Percentiles rank a stretch among this genome's conserved stretches.
phyloP scores from a whole-genome alignment of 2,329 filamentous ascomycete species.

The Waltergamsia citrina region DNA sequence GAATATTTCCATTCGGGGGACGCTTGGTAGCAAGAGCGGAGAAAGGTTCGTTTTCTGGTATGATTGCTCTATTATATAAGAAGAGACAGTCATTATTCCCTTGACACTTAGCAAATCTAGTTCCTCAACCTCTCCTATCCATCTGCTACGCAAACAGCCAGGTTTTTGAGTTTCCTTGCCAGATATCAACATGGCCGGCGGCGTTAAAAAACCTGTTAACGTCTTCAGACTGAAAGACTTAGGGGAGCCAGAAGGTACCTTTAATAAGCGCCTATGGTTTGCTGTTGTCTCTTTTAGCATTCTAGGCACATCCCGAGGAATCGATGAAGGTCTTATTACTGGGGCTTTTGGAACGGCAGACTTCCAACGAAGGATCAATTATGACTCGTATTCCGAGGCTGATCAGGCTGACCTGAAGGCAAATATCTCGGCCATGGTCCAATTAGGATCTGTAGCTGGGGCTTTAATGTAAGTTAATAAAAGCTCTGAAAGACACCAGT shows the following conservation, averaged over 20 bases:
- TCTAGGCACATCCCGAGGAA: slow-evolving; percentile 65
- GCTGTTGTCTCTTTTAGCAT: slow-evolving; percentile 65
- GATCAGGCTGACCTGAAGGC: slow-evolving; percentile 59
- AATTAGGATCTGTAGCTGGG: slow-evolving; percentile 66
- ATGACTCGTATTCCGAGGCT: slow-evolving; percentile 38
- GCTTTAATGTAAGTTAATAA: slow-evolving; percentile 40
- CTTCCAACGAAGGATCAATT: slow-evolving; percentile 51
- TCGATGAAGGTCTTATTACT: slow-evolving; percentile 74
- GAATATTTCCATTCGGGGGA: too few species aligned
- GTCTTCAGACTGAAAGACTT: slow-evolving; percentile 56
- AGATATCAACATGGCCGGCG: slow-evolving; percentile 37
- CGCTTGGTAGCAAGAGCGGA: too few species aligned
- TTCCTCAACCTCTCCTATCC: too few species aligned
- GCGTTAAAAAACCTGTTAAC: slow-evolving; percentile 46
- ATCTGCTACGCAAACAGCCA: too few species aligned
- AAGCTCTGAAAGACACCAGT: too few species aligned
- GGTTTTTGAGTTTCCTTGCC: too few species aligned
- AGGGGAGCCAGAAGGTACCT: slow-evolving; percentile 57
- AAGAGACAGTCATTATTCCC: too few species aligned
- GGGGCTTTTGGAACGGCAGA: slow-evolving; percentile 60
- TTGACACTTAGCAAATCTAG: too few species aligned
- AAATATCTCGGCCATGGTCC: slow-evolving; percentile 75
- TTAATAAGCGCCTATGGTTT: slow-evolving; percentile 75
- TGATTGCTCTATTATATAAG: too few species aligned
- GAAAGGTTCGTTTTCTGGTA: too few species aligned